phyloP scores from a whole-genome alignment of 768 basidiomycete genomes.

The Mycena rebaudengoi region DNA sequence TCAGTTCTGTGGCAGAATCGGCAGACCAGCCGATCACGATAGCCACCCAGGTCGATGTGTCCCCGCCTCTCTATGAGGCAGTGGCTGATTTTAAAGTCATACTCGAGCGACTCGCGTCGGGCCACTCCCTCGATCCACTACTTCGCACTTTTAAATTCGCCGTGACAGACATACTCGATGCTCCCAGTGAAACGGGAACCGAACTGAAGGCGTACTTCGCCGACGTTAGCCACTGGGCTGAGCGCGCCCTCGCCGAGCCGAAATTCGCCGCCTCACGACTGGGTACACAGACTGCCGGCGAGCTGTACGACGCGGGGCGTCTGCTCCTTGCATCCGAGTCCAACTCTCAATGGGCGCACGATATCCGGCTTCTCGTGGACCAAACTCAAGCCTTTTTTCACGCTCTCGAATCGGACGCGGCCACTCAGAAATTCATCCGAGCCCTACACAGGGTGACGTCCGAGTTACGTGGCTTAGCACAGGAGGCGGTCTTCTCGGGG shows the following conservation, averaged over 20 bases:
- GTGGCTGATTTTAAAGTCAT: slow-evolving; percentile 41
- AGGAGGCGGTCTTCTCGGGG: slow-evolving; percentile 19
- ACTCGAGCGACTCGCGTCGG: slow-evolving; percentile 44
- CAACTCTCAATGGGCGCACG: slow-evolving; percentile 27
- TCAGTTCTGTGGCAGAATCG: slow-evolving; percentile 26
- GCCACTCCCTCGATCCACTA: slow-evolving; percentile 42
- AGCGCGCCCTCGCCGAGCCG: slow-evolving; percentile 29
- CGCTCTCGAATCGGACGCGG: slow-evolving; percentile 29
- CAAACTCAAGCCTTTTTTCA: slow-evolving; percentile 28
- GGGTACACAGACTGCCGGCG: slow-evolving; percentile 30
- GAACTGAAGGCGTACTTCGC: slow-evolving; percentile 31
- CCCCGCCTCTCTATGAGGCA: slow-evolving; percentile 26
- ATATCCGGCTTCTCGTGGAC: slow-evolving; percentile 22
- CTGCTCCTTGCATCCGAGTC: slow-evolving; percentile 27
- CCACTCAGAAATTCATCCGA: slow-evolving; percentile 28
- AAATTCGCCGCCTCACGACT: slow-evolving; percentile 33
- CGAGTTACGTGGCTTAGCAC: slow-evolving; percentile 19
- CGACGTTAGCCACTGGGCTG: slow-evolving; percentile 30
- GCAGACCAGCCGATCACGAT: slow-evolving; percentile 15
- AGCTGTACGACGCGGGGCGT: slow-evolving; percentile 33
- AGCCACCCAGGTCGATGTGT: slow-evolving; percentile 9
- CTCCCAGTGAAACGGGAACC: slow-evolving; percentile 13
- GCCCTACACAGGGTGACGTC: slow-evolving; percentile 23
- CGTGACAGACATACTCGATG: slow-evolving; percentile 17
- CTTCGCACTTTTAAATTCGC: slow-evolving; percentile 30